These are phyloP conservation scores for Eimeria zaria DNA, from an alignment of 169 alveolate genomes.

Conservation along the genomic window DNA sequence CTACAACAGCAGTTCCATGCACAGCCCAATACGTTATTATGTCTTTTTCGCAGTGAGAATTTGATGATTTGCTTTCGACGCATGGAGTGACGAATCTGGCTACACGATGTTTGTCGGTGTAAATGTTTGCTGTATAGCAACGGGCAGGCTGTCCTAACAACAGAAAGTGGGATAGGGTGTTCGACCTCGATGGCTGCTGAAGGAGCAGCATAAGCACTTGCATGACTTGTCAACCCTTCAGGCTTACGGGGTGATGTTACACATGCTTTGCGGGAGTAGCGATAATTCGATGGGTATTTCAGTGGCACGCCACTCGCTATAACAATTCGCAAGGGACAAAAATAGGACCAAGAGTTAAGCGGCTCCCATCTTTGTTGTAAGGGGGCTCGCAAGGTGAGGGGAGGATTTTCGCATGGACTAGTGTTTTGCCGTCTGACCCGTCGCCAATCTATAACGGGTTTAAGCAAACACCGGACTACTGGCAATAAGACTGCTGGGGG, in stretches of 20 bases:
- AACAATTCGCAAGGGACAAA: background rate
- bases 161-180: background rate
- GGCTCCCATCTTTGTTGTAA: too few species aligned
- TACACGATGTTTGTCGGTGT: background rate
- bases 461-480: too few species aligned
- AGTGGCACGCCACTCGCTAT: background rate
- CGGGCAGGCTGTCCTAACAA: background rate
- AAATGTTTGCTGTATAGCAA: background rate
- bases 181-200: background rate
- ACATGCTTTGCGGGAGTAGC: background rate
- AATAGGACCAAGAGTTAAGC: too few species aligned
- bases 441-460: too few species aligned
- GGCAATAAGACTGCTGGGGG: too few species aligned
- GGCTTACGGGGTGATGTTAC: background rate
- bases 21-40: background rate
- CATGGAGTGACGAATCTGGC: background rate
- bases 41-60: background rate
- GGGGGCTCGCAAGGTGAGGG: too few species aligned
- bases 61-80: background rate
- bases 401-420: too few species aligned
- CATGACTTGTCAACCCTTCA: too few species aligned
- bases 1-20: background rate
- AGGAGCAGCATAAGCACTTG: background rate
- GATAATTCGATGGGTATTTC: background rate
- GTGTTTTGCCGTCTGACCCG: too few species aligned